phyloP scores from a whole-genome alignment of 352 stramenopile species.

The Peronospora tabacina region DNA sequence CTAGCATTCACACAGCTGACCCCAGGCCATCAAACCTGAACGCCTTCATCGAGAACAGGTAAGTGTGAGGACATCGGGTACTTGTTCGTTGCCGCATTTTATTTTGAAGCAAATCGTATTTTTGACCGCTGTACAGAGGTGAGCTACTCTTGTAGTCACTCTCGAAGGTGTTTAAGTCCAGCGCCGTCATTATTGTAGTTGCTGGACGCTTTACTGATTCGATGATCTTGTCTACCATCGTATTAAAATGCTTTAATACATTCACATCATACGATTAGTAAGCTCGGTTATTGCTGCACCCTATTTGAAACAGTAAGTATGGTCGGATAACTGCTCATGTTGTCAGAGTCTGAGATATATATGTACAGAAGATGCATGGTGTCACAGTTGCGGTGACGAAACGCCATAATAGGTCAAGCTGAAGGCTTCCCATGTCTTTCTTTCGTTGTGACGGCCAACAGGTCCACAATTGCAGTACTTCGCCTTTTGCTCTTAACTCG shows the following conservation, averaged over 20 bases:
- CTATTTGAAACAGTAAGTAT: not conserved
- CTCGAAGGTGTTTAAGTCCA: not conserved
- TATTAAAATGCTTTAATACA: not conserved
- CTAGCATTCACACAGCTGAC: not conserved
- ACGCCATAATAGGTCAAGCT: conserved; percentile 7
- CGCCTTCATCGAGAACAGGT: not conserved
- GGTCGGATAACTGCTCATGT: not conserved
- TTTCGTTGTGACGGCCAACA: not conserved
- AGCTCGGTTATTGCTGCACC: not conserved
- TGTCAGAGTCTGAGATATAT: not conserved
- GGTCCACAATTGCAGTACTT: conserved; percentile 2
- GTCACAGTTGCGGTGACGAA: not conserved
- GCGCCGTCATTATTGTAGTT: not conserved
- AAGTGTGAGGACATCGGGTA: not conserved
- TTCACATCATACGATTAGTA: not conserved
- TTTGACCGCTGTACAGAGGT: not conserved
- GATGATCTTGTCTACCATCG: too few relatives aligned
- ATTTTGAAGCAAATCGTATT: not conserved
- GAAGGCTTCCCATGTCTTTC: not conserved
- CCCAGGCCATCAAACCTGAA: not conserved
- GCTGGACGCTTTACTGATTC: too few relatives aligned
- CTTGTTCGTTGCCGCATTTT: not conserved
- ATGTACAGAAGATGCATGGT: not conserved
- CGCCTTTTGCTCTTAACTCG: not conserved
- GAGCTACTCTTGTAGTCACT: not conserved